These are phyloP conservation scores for Penicillium expansum DNA, from an alignment of 2,329 filamentous ascomycete genomes.

Conservation along the genomic window DNA sequence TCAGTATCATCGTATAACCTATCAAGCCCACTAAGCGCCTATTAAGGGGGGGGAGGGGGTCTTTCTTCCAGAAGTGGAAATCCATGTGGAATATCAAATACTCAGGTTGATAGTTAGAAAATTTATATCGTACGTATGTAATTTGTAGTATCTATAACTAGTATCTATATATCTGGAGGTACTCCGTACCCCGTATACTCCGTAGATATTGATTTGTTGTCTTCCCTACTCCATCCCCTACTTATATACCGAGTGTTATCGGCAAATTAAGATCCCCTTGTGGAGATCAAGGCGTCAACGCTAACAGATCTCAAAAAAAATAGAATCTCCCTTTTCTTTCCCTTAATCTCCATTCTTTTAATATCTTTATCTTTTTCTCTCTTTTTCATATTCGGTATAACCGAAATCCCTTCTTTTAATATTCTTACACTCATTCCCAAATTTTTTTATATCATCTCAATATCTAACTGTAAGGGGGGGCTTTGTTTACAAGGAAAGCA, in stretches of 20 bases:
- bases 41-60: slow-evolving; percentile 5
- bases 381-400: neutral
- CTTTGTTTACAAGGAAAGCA: neutral
- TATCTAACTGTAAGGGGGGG: slow-evolving; percentile 18
- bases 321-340: slow-evolving; percentile 3
- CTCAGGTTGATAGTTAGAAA: neutral
- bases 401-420: neutral
- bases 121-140: too few relatives aligned
- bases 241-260: neutral
- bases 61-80: neutral
- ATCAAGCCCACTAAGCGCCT: neutral
- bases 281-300: slow-evolving; percentile 21
- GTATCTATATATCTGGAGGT: too few relatives aligned
- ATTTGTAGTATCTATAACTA: too few relatives aligned
- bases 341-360: neutral
- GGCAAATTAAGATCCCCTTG: slow-evolving; percentile 21
- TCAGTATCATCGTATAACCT: neutral
- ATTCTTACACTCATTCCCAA: slow-evolving; percentile 1
- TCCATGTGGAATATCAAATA: slow-evolving; percentile 6
- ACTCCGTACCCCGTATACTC: too few relatives aligned
- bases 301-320: slow-evolving; percentile 12
- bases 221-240: neutral
- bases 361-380: neutral
- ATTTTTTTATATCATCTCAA: slow-evolving; percentile 13
- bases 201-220: neutral